Evolutionary conservation across 2,329 filamentous ascomycete genomes (phyloP).

Genomic region (Aschersonia sp.): DNA sequence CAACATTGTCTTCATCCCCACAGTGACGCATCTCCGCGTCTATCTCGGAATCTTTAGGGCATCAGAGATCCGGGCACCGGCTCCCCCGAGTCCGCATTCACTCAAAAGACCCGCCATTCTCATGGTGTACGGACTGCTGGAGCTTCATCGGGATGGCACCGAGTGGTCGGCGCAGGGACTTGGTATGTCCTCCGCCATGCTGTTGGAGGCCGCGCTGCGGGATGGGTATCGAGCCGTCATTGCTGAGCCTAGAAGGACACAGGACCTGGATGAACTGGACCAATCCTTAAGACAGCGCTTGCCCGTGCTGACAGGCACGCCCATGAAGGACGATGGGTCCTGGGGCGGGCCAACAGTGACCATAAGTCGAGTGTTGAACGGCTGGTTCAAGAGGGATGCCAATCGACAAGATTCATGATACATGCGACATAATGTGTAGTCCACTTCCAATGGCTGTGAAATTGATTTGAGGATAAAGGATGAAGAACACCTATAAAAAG

Average conservation of each 20-base stretch:
- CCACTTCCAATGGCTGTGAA: no score
- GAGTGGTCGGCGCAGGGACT: slow-evolving; percentile 68
- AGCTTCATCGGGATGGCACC: slow-evolving; percentile 51
- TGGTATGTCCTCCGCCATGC: slow-evolving; percentile 41
- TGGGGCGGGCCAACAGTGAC: slow-evolving; percentile 47
- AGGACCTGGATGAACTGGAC: slow-evolving; percentile 15
- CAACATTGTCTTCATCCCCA: slow-evolving; percentile 57
- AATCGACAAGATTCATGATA: neutral
- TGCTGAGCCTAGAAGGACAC: slow-evolving; percentile 26
- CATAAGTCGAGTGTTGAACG: slow-evolving; percentile 39
- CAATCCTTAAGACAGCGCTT: slow-evolving; percentile 34
- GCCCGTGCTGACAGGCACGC: slow-evolving; percentile 46
- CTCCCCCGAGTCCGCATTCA: slow-evolving; percentile 15
- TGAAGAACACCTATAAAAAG: no score
- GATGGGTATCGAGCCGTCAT: slow-evolving; percentile 28
- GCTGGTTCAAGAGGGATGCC: slow-evolving; percentile 41
- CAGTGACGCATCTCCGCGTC: slow-evolving; percentile 63
- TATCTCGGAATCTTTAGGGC: slow-evolving; percentile 47
- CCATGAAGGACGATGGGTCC: slow-evolving; percentile 32
- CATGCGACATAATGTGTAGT: neutral
- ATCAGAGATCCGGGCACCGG: slow-evolving; percentile 18
- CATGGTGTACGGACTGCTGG: slow-evolving; percentile 50
- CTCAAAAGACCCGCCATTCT: slow-evolving; percentile 25
- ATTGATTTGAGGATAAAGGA: no score
- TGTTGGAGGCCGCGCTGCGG: slow-evolving; percentile 45